These are phyloP conservation scores for Aurifilum marmelostoma DNA, from an alignment of 2,329 filamentous ascomycete species.

Conservation along the genomic window DNA sequence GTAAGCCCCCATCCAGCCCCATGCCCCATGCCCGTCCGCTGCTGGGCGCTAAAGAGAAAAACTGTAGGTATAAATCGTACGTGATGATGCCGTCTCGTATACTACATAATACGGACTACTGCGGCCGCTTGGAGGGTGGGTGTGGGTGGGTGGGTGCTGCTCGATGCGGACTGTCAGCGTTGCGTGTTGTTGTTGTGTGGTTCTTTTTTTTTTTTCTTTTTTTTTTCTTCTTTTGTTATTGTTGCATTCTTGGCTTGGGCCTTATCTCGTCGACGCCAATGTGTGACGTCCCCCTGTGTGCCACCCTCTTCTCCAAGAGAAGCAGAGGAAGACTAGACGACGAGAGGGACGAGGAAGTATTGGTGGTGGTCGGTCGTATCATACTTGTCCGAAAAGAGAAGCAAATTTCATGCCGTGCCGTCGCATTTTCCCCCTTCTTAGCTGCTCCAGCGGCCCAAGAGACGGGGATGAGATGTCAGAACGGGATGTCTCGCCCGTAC, in stretches of 20 bases:
- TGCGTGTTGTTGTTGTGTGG: background rate
- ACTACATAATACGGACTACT: background rate
- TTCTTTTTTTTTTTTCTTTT: too few species aligned
- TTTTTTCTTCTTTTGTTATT: background rate
- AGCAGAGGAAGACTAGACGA: constrained; percentile 1
- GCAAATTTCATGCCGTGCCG: constrained; percentile 11
- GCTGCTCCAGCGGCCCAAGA: background rate
- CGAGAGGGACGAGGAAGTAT: background rate
- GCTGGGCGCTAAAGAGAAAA: background rate
- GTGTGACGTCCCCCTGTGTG: background rate
- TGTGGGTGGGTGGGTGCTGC: background rate
- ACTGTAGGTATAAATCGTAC: background rate
- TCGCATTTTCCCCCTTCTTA: background rate
- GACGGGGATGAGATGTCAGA: background rate
- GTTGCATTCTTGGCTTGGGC: background rate
- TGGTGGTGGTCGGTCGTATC: background rate
- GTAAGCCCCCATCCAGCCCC: background rate
- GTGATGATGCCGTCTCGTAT: background rate
- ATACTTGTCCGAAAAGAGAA: background rate
- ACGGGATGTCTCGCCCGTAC: background rate
- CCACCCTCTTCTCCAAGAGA: background rate
- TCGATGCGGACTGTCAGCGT: background rate
- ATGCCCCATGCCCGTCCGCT: background rate
- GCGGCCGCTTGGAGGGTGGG: background rate
- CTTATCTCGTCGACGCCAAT: constrained; percentile 9